Conservation (phyloP, 2,329 filamentous ascomycete species). For the Colletotrichum euphorbiae region DNA sequence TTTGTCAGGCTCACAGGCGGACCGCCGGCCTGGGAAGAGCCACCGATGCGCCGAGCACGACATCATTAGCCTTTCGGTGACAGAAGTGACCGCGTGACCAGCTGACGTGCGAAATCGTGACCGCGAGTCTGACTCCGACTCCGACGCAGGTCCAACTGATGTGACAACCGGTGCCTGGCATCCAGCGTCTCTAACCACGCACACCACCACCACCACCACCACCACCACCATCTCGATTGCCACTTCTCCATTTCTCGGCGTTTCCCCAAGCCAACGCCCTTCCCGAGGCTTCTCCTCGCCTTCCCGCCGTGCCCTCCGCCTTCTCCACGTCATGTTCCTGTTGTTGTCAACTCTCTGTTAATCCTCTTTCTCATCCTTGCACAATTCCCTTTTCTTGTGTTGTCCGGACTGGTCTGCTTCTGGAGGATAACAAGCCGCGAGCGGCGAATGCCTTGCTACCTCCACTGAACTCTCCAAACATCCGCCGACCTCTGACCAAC, state of each 20-base stretch:
- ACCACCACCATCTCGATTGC: slow-evolving; percentile 22
- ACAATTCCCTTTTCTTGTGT: background rate
- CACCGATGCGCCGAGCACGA: slow-evolving; percentile 32
- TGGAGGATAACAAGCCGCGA: slow-evolving; percentile 11
- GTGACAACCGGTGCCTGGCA: background rate
- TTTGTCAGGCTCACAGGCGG: slow-evolving; percentile 2
- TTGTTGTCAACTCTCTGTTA: background rate
- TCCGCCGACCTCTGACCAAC: background rate
- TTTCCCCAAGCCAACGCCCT: background rate
- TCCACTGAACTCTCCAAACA: background rate
- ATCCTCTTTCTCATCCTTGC: background rate
- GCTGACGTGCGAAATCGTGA: slow-evolving; percentile 40
- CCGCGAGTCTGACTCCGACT: slow-evolving; percentile 18
- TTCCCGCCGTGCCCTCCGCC: background rate
- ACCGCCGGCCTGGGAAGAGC: background rate
- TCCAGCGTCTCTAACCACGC: background rate
- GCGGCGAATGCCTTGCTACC: slow-evolving; percentile 6
- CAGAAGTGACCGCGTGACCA: slow-evolving; percentile 20
- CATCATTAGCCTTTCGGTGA: slow-evolving; percentile 27
- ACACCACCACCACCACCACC: no score
- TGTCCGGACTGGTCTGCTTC: background rate
- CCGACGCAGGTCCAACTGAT: background rate
- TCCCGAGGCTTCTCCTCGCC: slow-evolving; percentile 28
- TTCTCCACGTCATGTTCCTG: slow-evolving; percentile 16
- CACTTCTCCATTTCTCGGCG: background rate